Evolutionary conservation across 2,329 filamentous ascomycete species (phyloP).

Genomic region (Leptographium radiaticola): DNA sequence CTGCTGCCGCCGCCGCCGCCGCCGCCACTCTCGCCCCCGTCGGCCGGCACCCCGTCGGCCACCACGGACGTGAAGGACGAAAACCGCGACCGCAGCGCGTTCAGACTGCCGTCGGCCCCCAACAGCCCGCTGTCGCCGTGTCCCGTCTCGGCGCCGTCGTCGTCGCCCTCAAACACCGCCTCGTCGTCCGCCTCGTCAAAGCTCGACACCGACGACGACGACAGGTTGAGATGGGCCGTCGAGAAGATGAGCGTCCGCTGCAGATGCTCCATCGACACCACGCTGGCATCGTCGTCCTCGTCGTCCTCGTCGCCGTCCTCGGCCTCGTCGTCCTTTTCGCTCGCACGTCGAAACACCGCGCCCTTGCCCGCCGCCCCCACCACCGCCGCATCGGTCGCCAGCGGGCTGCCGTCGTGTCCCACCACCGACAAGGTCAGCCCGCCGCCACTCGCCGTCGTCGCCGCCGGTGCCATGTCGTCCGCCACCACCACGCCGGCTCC

Average conservation of each 20-base stretch:
- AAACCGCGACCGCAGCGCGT: slow-evolving; percentile 50
- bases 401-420: slow-evolving; percentile 22
- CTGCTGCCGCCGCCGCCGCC: slow-evolving; percentile 15
- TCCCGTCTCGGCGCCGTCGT: slow-evolving; percentile 6
- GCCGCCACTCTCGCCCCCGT: background rate
- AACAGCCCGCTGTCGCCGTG: background rate
- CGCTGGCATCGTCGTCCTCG: slow-evolving; percentile 17
- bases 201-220: slow-evolving; percentile 42
- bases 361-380: slow-evolving; percentile 40
- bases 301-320: slow-evolving; percentile 32
- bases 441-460: slow-evolving; percentile 10
- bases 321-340: slow-evolving; percentile 28
- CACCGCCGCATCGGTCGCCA: slow-evolving; percentile 27
- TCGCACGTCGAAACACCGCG: slow-evolving; percentile 23
- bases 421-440: slow-evolving; percentile 25
- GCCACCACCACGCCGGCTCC: slow-evolving; percentile 66
- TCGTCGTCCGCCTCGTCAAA: slow-evolving; percentile 32
- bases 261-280: slow-evolving; percentile 33
- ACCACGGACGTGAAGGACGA: slow-evolving; percentile 63
- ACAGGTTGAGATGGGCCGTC: slow-evolving; percentile 37
- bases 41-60: background rate
- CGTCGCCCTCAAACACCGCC: slow-evolving; percentile 9
- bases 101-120: slow-evolving; percentile 30
- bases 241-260: slow-evolving; percentile 44
- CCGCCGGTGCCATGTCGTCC: slow-evolving; percentile 31